A percentile compares a stretch with the other conserved stretches of the same genome.
phyloP scores from a whole-genome alignment of 257 asterid species.

The Nicotiana benthamiana region DNA sequence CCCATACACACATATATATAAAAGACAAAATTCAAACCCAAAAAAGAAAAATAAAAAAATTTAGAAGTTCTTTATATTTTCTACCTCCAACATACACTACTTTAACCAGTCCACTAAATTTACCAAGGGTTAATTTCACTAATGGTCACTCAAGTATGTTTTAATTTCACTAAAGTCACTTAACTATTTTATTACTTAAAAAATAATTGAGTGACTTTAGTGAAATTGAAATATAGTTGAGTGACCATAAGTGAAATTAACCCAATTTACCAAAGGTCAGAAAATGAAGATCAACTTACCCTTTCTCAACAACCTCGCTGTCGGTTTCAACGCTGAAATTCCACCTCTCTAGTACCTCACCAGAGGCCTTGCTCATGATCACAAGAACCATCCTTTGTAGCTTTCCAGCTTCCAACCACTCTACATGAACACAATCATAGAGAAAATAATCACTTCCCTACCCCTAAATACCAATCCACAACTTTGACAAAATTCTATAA shows the following conservation, averaged over 20 bases:
- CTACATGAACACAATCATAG: slow-evolving; percentile 19
- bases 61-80: background rate
- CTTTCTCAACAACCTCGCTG: slow-evolving; percentile 72
- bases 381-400: slow-evolving; percentile 86
- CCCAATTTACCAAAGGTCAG: slow-evolving; percentile 1
- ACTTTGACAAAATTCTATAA: background rate
- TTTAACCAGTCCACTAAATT: background rate
- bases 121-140: no score
- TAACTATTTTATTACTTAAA: no score
- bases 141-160: no score
- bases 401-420: slow-evolving; percentile 94
- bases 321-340: slow-evolving; percentile 86
- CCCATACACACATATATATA: no score
- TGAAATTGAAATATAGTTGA: no score
- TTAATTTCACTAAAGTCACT: no score
- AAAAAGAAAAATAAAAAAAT: no score
- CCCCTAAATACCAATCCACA: background rate
- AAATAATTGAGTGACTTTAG: no score
- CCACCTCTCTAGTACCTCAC: slow-evolving; percentile 97
- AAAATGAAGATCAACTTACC: slow-evolving; percentile 34
- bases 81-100: background rate
- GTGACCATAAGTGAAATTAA: no score
- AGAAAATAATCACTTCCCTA: background rate
- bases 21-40: no score
- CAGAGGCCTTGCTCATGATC: slow-evolving; percentile 78